Evolutionary conservation across 805 yeast species (phyloP).

Genomic region (Zygoascus flipseniorum): DNA sequence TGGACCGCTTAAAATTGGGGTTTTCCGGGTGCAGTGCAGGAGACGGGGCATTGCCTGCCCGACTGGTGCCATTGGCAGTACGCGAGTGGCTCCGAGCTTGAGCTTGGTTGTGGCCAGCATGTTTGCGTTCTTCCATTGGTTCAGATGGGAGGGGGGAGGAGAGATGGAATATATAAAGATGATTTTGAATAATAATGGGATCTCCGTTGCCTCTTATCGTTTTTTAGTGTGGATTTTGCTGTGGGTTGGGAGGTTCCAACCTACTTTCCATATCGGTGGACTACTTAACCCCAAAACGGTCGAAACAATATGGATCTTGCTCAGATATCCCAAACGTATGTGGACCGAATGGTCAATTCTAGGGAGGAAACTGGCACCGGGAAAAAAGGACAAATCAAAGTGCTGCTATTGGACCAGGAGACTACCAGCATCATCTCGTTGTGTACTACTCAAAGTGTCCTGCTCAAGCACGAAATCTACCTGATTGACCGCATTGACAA

Average conservation of each 20-base stretch:
- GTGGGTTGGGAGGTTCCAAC: no score
- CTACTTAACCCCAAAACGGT: no score
- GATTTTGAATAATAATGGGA: no score
- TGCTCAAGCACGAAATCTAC: slow-evolving; percentile 76
- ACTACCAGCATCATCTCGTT: slow-evolving; percentile 84
- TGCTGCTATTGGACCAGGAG: slow-evolving; percentile 65
- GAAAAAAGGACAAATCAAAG: slow-evolving; percentile 41
- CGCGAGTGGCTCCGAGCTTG: background rate
- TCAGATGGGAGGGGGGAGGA: background rate
- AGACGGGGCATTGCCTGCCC: background rate
- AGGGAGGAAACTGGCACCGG: slow-evolving; percentile 7
- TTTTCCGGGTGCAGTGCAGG: background rate
- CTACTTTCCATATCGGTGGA: no score
- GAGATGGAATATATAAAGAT: background rate
- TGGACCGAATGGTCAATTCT: slow-evolving; percentile 28
- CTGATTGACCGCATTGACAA: slow-evolving; percentile 67
- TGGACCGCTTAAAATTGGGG: background rate
- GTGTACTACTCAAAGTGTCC: slow-evolving; percentile 78
- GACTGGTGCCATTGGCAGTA: background rate
- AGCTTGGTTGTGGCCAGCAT: background rate
- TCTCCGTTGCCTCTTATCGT: no score
- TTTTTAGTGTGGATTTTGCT: no score
- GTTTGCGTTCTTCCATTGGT: background rate
- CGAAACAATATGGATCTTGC: slow-evolving; percentile 28
- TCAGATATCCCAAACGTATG: slow-evolving; percentile 31